Conservation (phyloP, 2,329 filamentous ascomycete species). For the Epichloe amarillans region DNA sequence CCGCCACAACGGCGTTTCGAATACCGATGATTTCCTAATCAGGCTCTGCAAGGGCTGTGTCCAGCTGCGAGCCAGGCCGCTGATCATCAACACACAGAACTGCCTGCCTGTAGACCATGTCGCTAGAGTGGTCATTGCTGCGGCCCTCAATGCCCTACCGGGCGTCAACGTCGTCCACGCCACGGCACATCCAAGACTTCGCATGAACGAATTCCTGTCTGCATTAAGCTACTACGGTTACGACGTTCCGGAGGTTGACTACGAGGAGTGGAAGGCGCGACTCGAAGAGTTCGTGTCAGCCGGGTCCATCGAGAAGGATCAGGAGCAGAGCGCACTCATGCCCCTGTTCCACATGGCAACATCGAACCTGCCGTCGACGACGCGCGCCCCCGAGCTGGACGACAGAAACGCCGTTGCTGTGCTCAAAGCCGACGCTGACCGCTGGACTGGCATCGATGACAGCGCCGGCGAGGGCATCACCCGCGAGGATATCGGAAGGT, state of each 20-base stretch:
- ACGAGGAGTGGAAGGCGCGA: constrained; percentile 26
- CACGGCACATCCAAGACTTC: constrained; percentile 47
- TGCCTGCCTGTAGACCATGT: constrained; percentile 80
- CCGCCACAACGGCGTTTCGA: constrained; percentile 53
- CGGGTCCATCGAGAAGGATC: constrained; percentile 12
- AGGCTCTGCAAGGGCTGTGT: constrained; percentile 79
- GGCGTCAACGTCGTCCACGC: constrained; percentile 56
- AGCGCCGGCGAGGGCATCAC: constrained; percentile 28
- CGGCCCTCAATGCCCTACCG: constrained; percentile 47
- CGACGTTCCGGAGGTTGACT: constrained; percentile 63
- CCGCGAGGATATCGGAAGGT: constrained; percentile 14
- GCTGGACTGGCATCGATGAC: constrained; percentile 44
- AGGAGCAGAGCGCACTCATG: constrained; percentile 25
- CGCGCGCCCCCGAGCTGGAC: constrained; percentile 52
- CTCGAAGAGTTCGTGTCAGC: constrained; percentile 18
- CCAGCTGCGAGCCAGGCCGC: constrained; percentile 59
- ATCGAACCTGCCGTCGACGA: constrained; percentile 55
- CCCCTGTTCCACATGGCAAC: constrained; percentile 58
- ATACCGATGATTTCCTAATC: constrained; percentile 83
- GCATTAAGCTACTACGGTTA: constrained; percentile 57
- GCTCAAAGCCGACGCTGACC: constrained; percentile 46
- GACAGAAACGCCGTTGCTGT: constrained; percentile 49
- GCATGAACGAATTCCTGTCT: constrained; percentile 46
- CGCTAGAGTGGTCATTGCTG: constrained; percentile 62
- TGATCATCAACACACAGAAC: constrained; percentile 79